Conservation (phyloP, 1,284 basidiomycete species). For the Naganishia liquefaciens region DNA sequence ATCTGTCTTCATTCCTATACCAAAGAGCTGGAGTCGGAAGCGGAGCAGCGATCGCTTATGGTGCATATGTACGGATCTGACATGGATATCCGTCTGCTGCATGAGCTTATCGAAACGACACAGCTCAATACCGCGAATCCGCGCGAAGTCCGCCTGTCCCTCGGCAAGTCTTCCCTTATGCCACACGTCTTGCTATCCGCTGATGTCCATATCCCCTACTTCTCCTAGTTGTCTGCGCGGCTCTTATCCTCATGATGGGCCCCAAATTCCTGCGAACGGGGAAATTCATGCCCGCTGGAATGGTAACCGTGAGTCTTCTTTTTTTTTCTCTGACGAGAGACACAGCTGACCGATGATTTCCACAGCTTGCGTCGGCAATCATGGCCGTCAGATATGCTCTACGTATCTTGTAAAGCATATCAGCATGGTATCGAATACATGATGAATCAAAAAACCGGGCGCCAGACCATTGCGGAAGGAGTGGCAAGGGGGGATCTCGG, state of each 20-base stretch:
- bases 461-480: too few species aligned
- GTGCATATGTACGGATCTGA: conserved; percentile 42
- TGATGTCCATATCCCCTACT: not conserved
- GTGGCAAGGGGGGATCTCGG: too few species aligned
- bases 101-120: not conserved
- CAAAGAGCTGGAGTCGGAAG: conserved; percentile 40
- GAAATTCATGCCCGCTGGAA: conserved; percentile 51
- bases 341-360: not conserved
- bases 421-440: too few species aligned
- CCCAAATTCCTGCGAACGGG: conserved; percentile 40
- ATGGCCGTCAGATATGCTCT: conserved; percentile 28
- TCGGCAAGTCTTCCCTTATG: conserved; percentile 35
- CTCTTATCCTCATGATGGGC: conserved; percentile 42
- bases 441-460: too few species aligned
- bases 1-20: not conserved
- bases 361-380: conserved; percentile 17
- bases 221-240: conserved; percentile 36
- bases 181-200: not conserved
- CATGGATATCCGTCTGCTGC: not conserved
- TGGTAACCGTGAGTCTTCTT: conserved; percentile 29
- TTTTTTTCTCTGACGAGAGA: not conserved
- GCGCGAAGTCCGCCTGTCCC: conserved; percentile 39
- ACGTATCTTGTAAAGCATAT: conserved; percentile 12
- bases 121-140: conserved; percentile 42
- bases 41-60: conserved; percentile 41